These are phyloP conservation scores for Salinomyces thailandicus DNA, from an alignment of 2,329 filamentous ascomycete species.

Conservation along the genomic window DNA sequence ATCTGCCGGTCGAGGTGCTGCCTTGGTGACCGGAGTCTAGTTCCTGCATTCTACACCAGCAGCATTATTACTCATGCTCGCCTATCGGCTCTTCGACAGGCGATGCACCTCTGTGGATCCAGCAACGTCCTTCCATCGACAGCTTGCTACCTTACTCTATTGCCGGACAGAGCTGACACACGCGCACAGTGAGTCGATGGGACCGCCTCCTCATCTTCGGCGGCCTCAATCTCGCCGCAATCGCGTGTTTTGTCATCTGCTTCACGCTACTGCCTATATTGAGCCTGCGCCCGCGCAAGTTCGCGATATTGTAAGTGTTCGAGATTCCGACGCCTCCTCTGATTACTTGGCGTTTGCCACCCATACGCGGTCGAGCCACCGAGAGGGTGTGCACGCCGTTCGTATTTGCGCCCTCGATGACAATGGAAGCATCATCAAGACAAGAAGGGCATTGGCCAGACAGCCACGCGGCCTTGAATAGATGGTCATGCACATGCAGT, in stretches of 20 bases:
- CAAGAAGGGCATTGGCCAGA: constrained; percentile 2
- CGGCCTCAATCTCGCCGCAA: constrained; percentile 78
- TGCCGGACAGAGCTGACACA: constrained; percentile 15
- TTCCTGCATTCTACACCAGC: not conserved
- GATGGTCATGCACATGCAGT: constrained; percentile 18
- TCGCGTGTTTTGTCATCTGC: constrained; percentile 86
- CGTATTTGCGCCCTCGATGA: constrained; percentile 13
- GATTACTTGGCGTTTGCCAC: constrained; percentile 5
- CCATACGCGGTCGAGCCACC: not conserved
- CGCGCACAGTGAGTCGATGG: constrained; percentile 78
- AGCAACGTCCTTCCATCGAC: not conserved
- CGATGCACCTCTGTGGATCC: not conserved
- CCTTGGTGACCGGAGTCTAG: not conserved
- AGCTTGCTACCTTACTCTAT: no score
- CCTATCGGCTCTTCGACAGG: not conserved
- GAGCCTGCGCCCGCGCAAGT: constrained; percentile 74
- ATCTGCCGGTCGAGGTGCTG: not conserved
- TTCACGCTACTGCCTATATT: constrained; percentile 83
- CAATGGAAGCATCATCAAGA: constrained; percentile 10
- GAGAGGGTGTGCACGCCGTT: constrained; percentile 15
- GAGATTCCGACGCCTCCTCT: constrained; percentile 2
- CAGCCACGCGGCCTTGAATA: constrained; percentile 18
- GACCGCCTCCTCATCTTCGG: constrained; percentile 88
- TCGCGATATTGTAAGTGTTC: constrained; percentile 83
- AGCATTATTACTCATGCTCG: no score